Conservation (phyloP, 148 eudicot genomes). For the Camellia japonica region DNA sequence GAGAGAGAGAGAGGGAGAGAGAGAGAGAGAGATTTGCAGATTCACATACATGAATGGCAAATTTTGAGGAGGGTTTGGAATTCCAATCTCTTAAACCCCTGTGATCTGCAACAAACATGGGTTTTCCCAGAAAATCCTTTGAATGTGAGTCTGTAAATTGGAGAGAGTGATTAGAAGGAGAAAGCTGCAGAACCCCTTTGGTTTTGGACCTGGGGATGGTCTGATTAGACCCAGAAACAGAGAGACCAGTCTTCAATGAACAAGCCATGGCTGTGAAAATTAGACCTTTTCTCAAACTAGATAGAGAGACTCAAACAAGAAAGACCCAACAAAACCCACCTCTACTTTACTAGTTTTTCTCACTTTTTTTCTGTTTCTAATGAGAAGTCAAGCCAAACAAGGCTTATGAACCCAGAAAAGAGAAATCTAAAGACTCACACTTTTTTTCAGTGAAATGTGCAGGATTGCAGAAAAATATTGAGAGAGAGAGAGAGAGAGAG, state of each 20-base stretch:
- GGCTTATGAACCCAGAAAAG: neutral
- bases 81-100: slow-evolving; percentile 22
- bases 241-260: slow-evolving; percentile 27
- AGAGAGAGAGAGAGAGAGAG: neutral
- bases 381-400: neutral
- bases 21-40: neutral
- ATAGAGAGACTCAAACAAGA: slow-evolving; percentile 8
- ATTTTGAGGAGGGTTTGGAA: slow-evolving; percentile 19
- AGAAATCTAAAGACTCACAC: neutral
- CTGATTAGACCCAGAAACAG: slow-evolving; percentile 21
- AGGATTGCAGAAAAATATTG: neutral
- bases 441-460: neutral
- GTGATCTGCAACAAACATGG: slow-evolving; percentile 26
- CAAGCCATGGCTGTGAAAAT: slow-evolving; percentile 26
- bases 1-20: neutral
- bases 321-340: slow-evolving; percentile 6
- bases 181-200: slow-evolving; percentile 11
- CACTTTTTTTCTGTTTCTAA: neutral
- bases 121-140: slow-evolving; percentile 22
- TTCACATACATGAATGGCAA: slow-evolving; percentile 32
- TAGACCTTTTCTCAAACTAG: slow-evolving; percentile 2
- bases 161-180: slow-evolving; percentile 15
- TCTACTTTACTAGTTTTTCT: neutral
- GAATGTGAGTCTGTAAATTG: slow-evolving; percentile 15
- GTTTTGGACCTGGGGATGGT: slow-evolving; percentile 8